phyloP scores from a whole-genome alignment of 441 rosid genomes.

The Euphorbia corollata region DNA sequence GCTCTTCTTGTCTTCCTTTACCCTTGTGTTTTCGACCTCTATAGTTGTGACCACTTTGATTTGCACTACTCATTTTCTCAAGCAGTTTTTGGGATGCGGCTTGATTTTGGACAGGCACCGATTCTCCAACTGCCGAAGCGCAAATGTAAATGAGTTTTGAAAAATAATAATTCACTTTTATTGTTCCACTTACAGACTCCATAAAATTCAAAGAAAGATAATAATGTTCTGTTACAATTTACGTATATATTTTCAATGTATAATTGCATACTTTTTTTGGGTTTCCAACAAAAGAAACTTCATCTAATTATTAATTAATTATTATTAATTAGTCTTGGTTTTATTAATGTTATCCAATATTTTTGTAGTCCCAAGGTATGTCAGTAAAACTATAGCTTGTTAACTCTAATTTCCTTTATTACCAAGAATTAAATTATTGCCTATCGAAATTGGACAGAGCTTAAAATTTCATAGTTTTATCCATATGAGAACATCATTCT shows the following conservation, averaged over 20 bases:
- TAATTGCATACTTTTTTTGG: background rate
- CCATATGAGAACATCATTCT: background rate
- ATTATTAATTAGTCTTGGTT: no score
- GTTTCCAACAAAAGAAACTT: no score
- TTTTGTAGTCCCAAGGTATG: no score
- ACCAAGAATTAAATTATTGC: no score
- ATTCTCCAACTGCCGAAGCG: conserved; percentile 46
- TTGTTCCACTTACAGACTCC: background rate
- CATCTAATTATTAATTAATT: no score
- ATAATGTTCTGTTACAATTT: no score
- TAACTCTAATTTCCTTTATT: no score
- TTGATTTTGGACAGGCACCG: conserved; percentile 76
- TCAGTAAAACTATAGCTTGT: no score
- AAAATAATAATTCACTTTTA: conserved; percentile 1
- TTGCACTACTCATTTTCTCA: conserved; percentile 60
- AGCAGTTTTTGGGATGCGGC: conserved; percentile 82
- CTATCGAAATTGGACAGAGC: no score
- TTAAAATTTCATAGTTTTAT: background rate
- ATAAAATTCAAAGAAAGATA: background rate
- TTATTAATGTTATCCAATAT: no score
- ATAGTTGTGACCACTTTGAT: conserved; percentile 25
- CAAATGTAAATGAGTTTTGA: background rate
- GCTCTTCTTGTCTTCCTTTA: conserved; percentile 52
- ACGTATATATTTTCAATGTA: background rate
- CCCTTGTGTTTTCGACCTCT: conserved; percentile 46